phyloP scores from a whole-genome alignment of 2,329 filamentous ascomycete species.

The Diplocarpon mali region DNA sequence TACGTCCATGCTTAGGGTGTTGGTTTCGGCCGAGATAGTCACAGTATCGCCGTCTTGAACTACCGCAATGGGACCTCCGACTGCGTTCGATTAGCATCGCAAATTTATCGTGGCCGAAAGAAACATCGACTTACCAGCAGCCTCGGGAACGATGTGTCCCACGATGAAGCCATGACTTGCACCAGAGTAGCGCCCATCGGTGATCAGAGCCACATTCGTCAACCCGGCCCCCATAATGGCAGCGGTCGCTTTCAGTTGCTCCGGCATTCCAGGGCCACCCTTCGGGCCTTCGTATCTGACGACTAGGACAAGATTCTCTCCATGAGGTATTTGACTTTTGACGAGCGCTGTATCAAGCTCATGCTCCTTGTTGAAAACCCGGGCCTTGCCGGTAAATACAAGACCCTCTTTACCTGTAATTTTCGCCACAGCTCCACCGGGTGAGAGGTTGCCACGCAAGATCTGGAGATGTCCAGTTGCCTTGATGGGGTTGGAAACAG shows the following conservation, averaged over 20 bases:
- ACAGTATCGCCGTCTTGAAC: conserved; percentile 72
- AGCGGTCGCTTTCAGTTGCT: conserved; percentile 79
- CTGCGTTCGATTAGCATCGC: conserved; percentile 22
- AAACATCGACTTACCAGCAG: conserved; percentile 37
- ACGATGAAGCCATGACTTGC: conserved; percentile 90
- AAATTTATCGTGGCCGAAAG: not conserved
- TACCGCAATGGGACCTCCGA: conserved; percentile 78
- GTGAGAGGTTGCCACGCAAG: conserved; percentile 76
- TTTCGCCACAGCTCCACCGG: conserved; percentile 83
- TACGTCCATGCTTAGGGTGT: conserved; percentile 54
- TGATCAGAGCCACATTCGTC: conserved; percentile 80
- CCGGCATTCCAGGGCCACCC: conserved; percentile 91
- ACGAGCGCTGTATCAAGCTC: conserved; percentile 67
- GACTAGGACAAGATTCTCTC: conserved; percentile 77
- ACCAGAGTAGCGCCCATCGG: conserved; percentile 76
- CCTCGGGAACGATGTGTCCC: conserved; percentile 85
- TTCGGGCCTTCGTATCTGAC: conserved; percentile 91
- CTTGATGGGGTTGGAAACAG: conserved; percentile 68
- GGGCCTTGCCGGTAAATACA: conserved; percentile 66
- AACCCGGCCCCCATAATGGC: conserved; percentile 89
- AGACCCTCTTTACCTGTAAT: conserved; percentile 94
- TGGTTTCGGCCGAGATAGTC: conserved; percentile 74
- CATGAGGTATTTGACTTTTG: conserved; percentile 53
- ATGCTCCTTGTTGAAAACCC: conserved; percentile 79
- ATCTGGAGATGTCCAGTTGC: conserved; percentile 79